Evolutionary conservation across 306 rosid species (phyloP).

Genomic region (Astragalus glycyphyllos): DNA sequence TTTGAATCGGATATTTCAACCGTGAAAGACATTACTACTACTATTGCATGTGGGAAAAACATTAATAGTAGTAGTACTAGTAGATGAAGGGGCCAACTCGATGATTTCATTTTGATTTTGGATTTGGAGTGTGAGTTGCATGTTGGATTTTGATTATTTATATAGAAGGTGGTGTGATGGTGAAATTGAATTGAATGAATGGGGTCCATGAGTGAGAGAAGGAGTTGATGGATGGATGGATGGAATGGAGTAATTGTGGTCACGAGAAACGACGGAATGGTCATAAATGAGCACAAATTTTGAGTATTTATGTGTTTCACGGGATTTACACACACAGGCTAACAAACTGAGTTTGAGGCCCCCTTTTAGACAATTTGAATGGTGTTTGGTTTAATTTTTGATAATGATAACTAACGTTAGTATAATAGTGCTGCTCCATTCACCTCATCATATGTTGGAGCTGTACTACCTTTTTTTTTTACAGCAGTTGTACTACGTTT

Average conservation of each 20-base stretch:
- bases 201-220: conserved; percentile 33
- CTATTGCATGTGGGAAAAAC: conserved; percentile 6
- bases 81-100: conserved; percentile 23
- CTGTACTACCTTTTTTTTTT: too few relatives aligned
- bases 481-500: too few relatives aligned
- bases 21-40: conserved; percentile 52
- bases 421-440: too few relatives aligned
- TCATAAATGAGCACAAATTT: conserved; percentile 46
- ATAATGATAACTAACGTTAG: too few relatives aligned
- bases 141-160: background rate
- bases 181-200: conserved; percentile 30
- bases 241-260: conserved; percentile 46
- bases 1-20: conserved; percentile 63
- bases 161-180: conserved; percentile 5
- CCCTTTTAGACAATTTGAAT: background rate
- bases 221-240: conserved; percentile 51
- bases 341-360: background rate
- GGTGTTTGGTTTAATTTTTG: too few relatives aligned
- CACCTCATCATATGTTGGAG: too few relatives aligned
- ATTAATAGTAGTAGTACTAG: background rate
- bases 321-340: conserved; percentile 49
- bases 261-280: conserved; percentile 61
- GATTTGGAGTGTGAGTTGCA: background rate
- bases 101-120: conserved; percentile 49
- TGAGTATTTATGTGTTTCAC: conserved; percentile 70